These are phyloP conservation scores for Cladophialophora psammophila DNA, from an alignment of 2,329 filamentous ascomycete species.

Conservation along the genomic window DNA sequence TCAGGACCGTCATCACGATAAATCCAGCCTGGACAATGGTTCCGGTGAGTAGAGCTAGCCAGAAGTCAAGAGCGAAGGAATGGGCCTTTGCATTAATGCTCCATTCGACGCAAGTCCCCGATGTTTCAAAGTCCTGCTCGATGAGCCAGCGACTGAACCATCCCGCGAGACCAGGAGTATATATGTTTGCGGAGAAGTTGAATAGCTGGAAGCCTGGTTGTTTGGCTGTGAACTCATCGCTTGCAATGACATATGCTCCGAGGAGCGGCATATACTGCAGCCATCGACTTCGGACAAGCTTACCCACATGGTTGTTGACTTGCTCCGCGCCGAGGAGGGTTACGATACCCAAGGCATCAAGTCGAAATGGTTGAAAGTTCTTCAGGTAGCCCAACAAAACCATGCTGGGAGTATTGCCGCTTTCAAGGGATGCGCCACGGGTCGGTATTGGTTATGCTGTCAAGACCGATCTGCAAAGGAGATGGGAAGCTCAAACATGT, in stretches of 20 bases:
- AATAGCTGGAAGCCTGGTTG: slow-evolving; percentile 17
- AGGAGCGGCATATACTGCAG: slow-evolving; percentile 21
- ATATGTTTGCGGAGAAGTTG: slow-evolving; percentile 18
- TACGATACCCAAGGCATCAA: slow-evolving; percentile 27
- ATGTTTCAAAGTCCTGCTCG: slow-evolving; percentile 10
- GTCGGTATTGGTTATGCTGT: neutral
- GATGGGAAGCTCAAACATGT: neutral
- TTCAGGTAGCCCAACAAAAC: neutral
- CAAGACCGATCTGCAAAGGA: neutral
- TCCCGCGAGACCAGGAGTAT: slow-evolving; percentile 11
- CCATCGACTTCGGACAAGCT: slow-evolving; percentile 12
- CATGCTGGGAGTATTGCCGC: neutral
- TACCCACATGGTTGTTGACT: slow-evolving; percentile 17
- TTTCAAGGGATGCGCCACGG: neutral
- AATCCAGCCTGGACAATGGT: slow-evolving; percentile 9
- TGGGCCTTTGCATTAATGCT: neutral
- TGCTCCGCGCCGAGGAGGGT: slow-evolving; percentile 25
- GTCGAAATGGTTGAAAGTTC: slow-evolving; percentile 16
- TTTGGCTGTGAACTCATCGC: slow-evolving; percentile 7
- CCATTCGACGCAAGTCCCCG: neutral
- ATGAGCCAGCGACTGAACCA: slow-evolving; percentile 29
- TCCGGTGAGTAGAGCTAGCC: neutral
- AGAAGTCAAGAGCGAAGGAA: slow-evolving; percentile 6
- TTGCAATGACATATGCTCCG: slow-evolving; percentile 21
- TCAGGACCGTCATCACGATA: neutral